Percentiles rank a stretch among this genome's conserved stretches.
phyloP scores from a whole-genome alignment of 768 basidiomycete genomes.

The Lentinula guzmanii region DNA sequence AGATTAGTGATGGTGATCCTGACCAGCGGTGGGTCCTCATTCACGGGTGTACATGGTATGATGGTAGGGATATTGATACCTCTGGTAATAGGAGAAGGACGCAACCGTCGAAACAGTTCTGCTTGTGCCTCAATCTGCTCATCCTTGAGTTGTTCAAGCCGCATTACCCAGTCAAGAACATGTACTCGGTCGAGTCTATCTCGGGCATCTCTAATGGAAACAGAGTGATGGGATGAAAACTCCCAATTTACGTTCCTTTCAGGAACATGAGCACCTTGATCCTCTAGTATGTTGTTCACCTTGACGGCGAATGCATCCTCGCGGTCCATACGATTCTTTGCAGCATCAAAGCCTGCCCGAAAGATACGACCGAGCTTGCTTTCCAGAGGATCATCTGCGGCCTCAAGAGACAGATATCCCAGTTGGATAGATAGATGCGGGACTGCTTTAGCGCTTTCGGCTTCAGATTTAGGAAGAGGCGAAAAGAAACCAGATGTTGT shows the following conservation, averaged over 20 bases:
- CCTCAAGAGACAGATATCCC: conserved; percentile 64
- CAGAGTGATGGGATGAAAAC: conserved; percentile 58
- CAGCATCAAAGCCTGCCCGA: conserved; percentile 67
- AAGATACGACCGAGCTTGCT: conserved; percentile 68
- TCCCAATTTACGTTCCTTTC: conserved; percentile 42
- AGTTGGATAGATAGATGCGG: conserved; percentile 58
- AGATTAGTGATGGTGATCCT: conserved; percentile 59
- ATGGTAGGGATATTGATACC: conserved; percentile 34
- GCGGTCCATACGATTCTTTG: conserved; percentile 61
- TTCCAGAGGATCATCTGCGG: conserved; percentile 83
- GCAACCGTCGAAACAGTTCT: conserved; percentile 36
- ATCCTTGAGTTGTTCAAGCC: conserved; percentile 40
- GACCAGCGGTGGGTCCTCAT: conserved; percentile 58
- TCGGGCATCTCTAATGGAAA: conserved; percentile 69
- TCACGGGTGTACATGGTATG: conserved; percentile 28
- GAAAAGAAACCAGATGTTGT: conserved; percentile 45
- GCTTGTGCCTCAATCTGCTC: conserved; percentile 47
- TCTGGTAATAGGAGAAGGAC: conserved; percentile 26
- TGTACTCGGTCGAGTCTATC: conserved; percentile 63
- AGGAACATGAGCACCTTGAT: conserved; percentile 25
- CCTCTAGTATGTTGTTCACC: conserved; percentile 54
- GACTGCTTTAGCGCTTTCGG: conserved; percentile 68
- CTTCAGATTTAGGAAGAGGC: conserved; percentile 53
- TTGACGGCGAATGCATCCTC: conserved; percentile 81
- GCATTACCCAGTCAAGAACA: conserved; percentile 65